Base-by-base conservation (phyloP, 176 grass and related monocot genomes). In the Oryza brachyantha region DNA sequence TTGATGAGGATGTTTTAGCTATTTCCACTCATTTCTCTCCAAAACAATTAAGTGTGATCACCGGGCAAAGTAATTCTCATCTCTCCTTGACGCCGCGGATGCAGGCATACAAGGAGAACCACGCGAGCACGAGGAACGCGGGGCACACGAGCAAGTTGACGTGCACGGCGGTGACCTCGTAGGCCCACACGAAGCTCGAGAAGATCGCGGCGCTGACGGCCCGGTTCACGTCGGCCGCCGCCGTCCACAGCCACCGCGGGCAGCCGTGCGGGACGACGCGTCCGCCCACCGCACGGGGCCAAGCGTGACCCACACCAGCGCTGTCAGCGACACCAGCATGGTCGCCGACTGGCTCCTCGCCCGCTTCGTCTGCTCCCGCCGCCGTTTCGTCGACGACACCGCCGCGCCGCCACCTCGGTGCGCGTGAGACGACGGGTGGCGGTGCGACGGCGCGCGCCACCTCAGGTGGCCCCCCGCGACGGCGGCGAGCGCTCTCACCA, bases 281-380 rank as follows among this genome's bases (percentile, higher is more conserved):
- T 74, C 86, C 31, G 50, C 39, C 81, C 75, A 80, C 40, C 36
- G 68, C 54, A 27, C 86, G 4, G 86, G 86, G 7, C 86, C 81
- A 9, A 79, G 76, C 41, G 70, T 70, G 68, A 88, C 39, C 86
- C 81, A 88, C 13, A 63, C 69, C 52, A 84, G 54, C 10, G 86
- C 86, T 63, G 62, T 57, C 63, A 84, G 62, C 7, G 86, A 84
- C 4, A 88, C 2, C 41, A 88, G 63, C 69, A 64, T 80, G 19
- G 86, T 88, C 54, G 81, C 81, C 9, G 81, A 88, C 41, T 80
- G 54, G 3, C 76, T 63, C 40, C 86, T 79, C 63, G 54, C 57
- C 63, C 76, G 79, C 76, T 80, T 88, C 50, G 64, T 32, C 75
- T 84, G 76, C 76, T 75, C 70, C 63, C 74, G 32, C 40, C 76